Base-by-base conservation (phyloP, 2,329 filamentous ascomycete species). In the Gremmenia infestans region DNA sequence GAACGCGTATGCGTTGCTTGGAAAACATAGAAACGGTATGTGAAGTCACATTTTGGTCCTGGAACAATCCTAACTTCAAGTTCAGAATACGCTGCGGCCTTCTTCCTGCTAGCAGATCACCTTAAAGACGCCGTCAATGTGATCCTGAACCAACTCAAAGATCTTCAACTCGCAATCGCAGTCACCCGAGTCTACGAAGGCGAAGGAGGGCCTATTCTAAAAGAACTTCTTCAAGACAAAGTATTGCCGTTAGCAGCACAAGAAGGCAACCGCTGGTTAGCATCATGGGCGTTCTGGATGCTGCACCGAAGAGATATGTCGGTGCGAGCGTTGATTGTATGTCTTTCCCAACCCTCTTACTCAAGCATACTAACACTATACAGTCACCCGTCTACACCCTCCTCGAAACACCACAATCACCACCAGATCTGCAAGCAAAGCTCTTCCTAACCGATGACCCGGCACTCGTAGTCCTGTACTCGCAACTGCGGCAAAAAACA, bases 211-310 rank as follows among this genome's bases (percentile, higher is more conserved):
- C 85, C 86, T 0, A 82, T 94, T 0, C 71, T 97, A 2, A 80
- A 79, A 25, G 83, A 82, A 55, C 78, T 99, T 8, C 76, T 99
- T 1, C 83, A 89, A 65, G 88, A 96, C 11, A 88, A 87, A 58
- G 82, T 97, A 1, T 77, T 97, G 0, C 82, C 85, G 0, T 74
- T 89, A 59, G 94, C 94, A 17, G 85, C 88, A 0, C 80, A 85
- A 42, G 86, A 93, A 60, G 91, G 91, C 2, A 93, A 99, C 68
- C 81, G 93, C 55, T 99, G 94, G 93, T 82, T 96, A 56, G 89
- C 92, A 11, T 94, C 89, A 0, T 99, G 94, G 94, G 89, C 90
- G 2, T 96, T 96, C 69, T 96, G 91, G 87, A 89, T 96, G 80
- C 78, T 97, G 5, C 85, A 85, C 39, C 82, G 88, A 60, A 83